Conservation (phyloP, 805 yeast species). For the Starmerella roubikii region DNA sequence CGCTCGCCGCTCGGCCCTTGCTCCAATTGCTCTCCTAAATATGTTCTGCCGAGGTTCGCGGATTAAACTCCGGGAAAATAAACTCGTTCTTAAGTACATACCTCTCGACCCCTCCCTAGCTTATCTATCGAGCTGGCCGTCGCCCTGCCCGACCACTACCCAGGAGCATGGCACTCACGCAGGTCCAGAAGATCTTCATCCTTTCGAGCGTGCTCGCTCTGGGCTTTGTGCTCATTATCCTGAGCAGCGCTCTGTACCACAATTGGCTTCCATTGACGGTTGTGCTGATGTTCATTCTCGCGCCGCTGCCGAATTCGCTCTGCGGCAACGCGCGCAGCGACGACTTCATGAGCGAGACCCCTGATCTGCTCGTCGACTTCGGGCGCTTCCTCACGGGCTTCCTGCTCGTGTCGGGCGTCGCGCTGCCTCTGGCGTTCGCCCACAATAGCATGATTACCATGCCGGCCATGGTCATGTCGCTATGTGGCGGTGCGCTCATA, state of each 20-base stretch:
- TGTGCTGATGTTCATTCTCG: constrained; percentile 49
- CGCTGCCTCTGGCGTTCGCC: constrained; percentile 60
- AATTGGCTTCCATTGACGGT: constrained; percentile 85
- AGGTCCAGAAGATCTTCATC: constrained; percentile 64
- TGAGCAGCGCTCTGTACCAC: constrained; percentile 76
- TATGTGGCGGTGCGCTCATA: constrained; percentile 71
- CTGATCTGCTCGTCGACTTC: constrained; percentile 46
- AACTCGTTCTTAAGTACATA: too few species aligned
- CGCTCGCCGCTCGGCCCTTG: too few species aligned
- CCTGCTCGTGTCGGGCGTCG: constrained; percentile 59
- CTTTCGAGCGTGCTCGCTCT: constrained; percentile 68
- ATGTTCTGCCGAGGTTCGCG: too few species aligned
- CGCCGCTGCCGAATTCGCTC: constrained; percentile 58
- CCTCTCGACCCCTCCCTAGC: too few species aligned
- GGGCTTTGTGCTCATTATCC: constrained; percentile 76
- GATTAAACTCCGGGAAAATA: too few species aligned
- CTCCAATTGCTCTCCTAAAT: too few species aligned
- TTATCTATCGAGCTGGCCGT: too few species aligned
- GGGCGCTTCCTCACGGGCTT: constrained; percentile 72
- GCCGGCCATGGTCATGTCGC: constrained; percentile 62
- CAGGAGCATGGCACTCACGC: constrained; percentile 29
- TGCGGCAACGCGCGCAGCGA: constrained; percentile 38
- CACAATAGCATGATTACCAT: constrained; percentile 62
- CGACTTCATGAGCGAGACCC: constrained; percentile 48
- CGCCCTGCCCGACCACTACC: too few species aligned